These are phyloP conservation scores for Pseudoturritis turrita DNA, from an alignment of 345 rosid species.

Conservation along the genomic window DNA sequence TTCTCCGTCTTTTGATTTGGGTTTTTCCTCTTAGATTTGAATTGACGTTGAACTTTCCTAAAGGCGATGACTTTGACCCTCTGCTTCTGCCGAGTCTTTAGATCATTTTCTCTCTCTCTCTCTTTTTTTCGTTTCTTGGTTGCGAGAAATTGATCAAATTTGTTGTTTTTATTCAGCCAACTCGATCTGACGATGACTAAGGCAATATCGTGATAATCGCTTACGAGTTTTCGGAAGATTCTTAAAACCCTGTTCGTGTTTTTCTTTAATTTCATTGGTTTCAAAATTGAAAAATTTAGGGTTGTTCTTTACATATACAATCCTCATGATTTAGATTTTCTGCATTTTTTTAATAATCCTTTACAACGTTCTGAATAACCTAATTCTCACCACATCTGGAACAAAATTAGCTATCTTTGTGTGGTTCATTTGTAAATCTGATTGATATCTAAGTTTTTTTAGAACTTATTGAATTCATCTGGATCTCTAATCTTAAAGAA, in stretches of 20 bases:
- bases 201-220: not conserved
- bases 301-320: not conserved
- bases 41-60: not conserved
- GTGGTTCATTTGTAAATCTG: slow-evolving; percentile 11
- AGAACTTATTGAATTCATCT: not conserved
- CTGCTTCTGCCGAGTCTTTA: not conserved
- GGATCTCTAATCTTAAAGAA: not conserved
- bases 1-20: not conserved
- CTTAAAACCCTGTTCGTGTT: not conserved
- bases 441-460: not conserved
- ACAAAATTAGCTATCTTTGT: not conserved
- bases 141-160: not conserved
- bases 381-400: slow-evolving; percentile 14
- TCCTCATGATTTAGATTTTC: not conserved
- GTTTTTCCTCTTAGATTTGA: not conserved
- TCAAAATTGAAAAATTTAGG: not conserved
- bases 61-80: slow-evolving; percentile 8
- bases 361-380: not conserved
- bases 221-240: not conserved
- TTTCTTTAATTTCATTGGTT: not conserved
- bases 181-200: not conserved
- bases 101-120: not conserved
- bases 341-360: not conserved
- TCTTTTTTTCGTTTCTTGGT: not conserved
- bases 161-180: not conserved